A percentile compares a stretch with the other conserved stretches of the same genome.
Conservation (phyloP, 441 rosid species). For the Adansonia gregorii region DNA sequence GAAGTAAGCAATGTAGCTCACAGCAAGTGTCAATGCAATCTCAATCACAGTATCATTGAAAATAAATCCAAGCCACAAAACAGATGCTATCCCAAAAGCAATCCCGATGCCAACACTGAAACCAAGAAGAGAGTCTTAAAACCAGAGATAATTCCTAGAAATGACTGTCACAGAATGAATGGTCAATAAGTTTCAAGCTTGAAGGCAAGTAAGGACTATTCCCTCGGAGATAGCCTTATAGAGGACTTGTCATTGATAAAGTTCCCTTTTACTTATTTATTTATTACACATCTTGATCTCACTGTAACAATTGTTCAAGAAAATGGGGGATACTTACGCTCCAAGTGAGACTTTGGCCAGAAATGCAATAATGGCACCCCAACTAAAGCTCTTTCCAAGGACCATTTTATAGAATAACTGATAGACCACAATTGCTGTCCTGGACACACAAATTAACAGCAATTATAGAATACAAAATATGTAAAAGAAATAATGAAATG, state of each 20-base stretch:
- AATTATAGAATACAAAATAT: slow-evolving; percentile 30
- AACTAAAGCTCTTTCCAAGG: slow-evolving; percentile 62
- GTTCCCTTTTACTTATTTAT: slow-evolving; percentile 1
- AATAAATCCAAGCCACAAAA: slow-evolving; percentile 85
- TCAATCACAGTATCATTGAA: slow-evolving; percentile 87
- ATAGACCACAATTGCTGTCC: slow-evolving; percentile 90
- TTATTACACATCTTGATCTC: not conserved
- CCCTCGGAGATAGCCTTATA: not conserved
- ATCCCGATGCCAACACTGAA: slow-evolving; percentile 87
- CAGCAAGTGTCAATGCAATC: slow-evolving; percentile 82
- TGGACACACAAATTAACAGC: slow-evolving; percentile 41
- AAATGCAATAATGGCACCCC: slow-evolving; percentile 66
- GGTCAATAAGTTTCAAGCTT: slow-evolving; percentile 4
- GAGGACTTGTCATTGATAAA: not conserved
- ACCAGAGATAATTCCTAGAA: slow-evolving; percentile 13
- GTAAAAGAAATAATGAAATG: slow-evolving; percentile 19
- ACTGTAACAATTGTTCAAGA: slow-evolving; percentile 9
- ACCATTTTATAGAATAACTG: slow-evolving; percentile 88
- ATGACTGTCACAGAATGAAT: not conserved
- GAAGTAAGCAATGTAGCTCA: slow-evolving; percentile 86
- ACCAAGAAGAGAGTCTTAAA: slow-evolving; percentile 39
- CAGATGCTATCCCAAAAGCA: slow-evolving; percentile 85
- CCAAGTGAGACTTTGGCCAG: slow-evolving; percentile 72
- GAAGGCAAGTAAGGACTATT: slow-evolving; percentile 5
- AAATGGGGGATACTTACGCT: slow-evolving; percentile 66